phyloP scores from a whole-genome alignment of 2,329 filamentous ascomycete species.

The Diaporthe citri region DNA sequence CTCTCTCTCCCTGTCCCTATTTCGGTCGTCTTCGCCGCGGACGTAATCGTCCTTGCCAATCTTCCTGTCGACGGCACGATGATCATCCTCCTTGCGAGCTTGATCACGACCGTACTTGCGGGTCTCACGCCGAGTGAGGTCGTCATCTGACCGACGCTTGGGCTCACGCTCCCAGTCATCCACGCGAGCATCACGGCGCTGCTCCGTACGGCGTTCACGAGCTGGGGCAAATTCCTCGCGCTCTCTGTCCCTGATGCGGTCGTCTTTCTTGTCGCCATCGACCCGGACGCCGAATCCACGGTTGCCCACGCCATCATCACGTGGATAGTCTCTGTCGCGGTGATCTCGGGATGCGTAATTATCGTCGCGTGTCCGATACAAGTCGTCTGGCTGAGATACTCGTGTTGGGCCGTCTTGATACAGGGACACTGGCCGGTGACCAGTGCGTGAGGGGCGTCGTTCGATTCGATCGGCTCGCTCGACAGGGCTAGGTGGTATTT shows the following conservation, averaged over 20 bases:
- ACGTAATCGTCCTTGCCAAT: slow-evolving; percentile 45
- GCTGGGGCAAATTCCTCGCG: slow-evolving; percentile 53
- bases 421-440: slow-evolving; percentile 61
- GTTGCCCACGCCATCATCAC: slow-evolving; percentile 59
- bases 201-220: slow-evolving; percentile 39
- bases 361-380: slow-evolving; percentile 63
- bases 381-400: slow-evolving; percentile 57
- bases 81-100: slow-evolving; percentile 36
- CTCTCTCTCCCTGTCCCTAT: slow-evolving; percentile 52
- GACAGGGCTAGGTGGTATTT: slow-evolving; percentile 52
- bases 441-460: slow-evolving; percentile 49
- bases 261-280: slow-evolving; percentile 51
- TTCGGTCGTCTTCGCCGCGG: slow-evolving; percentile 47
- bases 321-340: slow-evolving; percentile 56
- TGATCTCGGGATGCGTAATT: slow-evolving; percentile 58
- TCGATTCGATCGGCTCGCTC: slow-evolving; percentile 49
- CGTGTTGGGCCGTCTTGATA: slow-evolving; percentile 64
- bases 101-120: slow-evolving; percentile 37
- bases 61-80: slow-evolving; percentile 42
- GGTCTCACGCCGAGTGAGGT: slow-evolving; percentile 42
- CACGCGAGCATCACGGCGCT: slow-evolving; percentile 41
- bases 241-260: slow-evolving; percentile 43
- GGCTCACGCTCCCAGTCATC: slow-evolving; percentile 45
- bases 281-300: slow-evolving; percentile 68
- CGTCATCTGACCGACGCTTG: slow-evolving; percentile 47